Percentiles rank a stretch among this genome's conserved stretches.
Evolutionary conservation across 306 rosid species (phyloP).

Genomic region (Malus asiatica): DNA sequence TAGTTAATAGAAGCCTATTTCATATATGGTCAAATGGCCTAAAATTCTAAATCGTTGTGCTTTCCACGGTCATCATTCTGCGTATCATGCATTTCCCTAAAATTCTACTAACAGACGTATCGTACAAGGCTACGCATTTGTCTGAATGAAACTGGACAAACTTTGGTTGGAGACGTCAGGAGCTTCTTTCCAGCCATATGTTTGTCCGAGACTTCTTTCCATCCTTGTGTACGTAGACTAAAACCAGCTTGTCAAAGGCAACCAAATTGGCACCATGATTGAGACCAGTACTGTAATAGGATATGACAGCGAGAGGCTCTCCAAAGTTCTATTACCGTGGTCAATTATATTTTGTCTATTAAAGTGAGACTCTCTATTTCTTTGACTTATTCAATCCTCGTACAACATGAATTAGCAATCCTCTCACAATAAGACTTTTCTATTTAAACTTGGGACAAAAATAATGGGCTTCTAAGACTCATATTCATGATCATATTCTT

Average conservation of each 20-base stretch:
- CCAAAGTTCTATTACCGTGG: not conserved
- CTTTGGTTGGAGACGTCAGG: not conserved
- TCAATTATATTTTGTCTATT: not conserved
- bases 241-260: not conserved
- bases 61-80: not conserved
- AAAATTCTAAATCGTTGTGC: not conserved
- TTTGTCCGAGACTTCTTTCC: not conserved
- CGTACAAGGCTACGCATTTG: not conserved
- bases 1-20: not conserved
- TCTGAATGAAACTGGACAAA: not conserved
- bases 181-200: not conserved
- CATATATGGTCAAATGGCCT: not conserved
- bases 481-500: too few relatives aligned
- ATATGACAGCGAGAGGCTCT: not conserved
- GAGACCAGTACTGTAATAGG: not conserved
- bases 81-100: not conserved
- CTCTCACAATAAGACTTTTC: too few relatives aligned
- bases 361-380: too few relatives aligned
- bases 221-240: not conserved
- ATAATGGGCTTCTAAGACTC: too few relatives aligned
- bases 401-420: too few relatives aligned
- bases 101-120: not conserved
- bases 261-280: not conserved
- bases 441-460: too few relatives aligned
- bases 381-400: too few relatives aligned